These are phyloP conservation scores for Ophiostoma tasmaniense DNA, from an alignment of 2,329 filamentous ascomycete species.

Conservation along the genomic window DNA sequence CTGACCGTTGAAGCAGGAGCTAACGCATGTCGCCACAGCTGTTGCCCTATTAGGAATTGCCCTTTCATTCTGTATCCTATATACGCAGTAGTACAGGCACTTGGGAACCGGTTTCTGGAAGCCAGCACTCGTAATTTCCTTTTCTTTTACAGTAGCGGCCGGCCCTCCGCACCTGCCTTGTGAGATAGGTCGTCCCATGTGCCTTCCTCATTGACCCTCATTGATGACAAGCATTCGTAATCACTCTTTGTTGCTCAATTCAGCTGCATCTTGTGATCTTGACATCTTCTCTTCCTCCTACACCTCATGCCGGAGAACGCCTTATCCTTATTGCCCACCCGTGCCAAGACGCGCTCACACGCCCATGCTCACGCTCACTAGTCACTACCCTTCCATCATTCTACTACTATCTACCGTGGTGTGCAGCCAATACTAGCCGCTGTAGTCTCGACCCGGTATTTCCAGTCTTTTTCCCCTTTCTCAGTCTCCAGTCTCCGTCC, in stretches of 20 bases:
- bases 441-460: constrained; percentile 11
- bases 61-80: neutral
- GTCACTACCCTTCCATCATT: neutral
- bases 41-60: constrained; percentile 9
- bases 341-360: neutral
- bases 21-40: constrained; percentile 1
- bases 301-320: neutral
- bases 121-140: neutral
- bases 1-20: neutral
- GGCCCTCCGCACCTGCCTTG: neutral
- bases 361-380: neutral
- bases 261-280: neutral
- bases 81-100: too few species aligned
- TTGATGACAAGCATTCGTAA: neutral
- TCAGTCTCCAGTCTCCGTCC: too few species aligned
- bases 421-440: constrained; percentile 2
- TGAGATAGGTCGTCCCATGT: neutral
- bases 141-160: neutral
- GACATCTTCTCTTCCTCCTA: neutral
- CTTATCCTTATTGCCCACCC: neutral
- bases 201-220: neutral
- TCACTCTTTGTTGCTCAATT: neutral
- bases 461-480: constrained; percentile 3
- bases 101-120: neutral
- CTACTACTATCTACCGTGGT: neutral